Percentiles rank a stretch among this genome's conserved stretches.
phyloP scores from a whole-genome alignment of 2,329 filamentous ascomycete species.

The Colletotrichum camelliae region DNA sequence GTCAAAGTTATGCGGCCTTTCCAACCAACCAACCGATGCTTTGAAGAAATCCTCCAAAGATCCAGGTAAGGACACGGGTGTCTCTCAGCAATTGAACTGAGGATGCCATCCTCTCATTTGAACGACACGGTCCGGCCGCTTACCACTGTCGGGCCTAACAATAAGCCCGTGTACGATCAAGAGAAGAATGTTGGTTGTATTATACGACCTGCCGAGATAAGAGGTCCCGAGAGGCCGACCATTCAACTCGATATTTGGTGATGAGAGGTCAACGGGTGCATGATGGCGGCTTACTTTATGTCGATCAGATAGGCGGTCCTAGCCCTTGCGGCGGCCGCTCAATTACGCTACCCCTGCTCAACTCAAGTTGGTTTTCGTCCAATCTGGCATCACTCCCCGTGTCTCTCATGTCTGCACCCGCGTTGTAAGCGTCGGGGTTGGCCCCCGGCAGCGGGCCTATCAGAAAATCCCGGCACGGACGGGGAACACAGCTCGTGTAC shows the following conservation, averaged over 20 bases:
- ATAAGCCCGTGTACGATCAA: background rate
- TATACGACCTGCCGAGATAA: background rate
- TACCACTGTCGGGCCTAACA: background rate
- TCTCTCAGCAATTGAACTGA: fast-evolving
- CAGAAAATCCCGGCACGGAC: background rate
- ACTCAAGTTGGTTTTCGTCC: background rate
- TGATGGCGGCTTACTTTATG: background rate
- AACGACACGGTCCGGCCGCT: background rate
- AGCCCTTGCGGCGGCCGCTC: background rate
- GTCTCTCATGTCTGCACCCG: background rate
- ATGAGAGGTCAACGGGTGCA: background rate
- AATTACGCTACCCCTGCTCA: background rate
- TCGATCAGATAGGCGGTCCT: background rate
- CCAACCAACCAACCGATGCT: background rate
- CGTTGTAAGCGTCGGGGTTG: background rate
- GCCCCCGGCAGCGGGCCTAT: background rate
- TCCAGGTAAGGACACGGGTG: background rate
- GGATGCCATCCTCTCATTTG: background rate
- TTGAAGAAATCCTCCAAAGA: background rate
- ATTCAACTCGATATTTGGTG: background rate
- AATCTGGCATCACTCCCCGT: background rate
- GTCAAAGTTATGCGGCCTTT: background rate
- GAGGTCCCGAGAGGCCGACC: background rate
- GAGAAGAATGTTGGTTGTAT: background rate
- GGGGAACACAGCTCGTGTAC: background rate